Evolutionary conservation across 2,329 filamentous ascomycete genomes (phyloP), one percentile per base, ranked within the genome.

Genomic region (Pseudocercospora eumusae): DNA sequence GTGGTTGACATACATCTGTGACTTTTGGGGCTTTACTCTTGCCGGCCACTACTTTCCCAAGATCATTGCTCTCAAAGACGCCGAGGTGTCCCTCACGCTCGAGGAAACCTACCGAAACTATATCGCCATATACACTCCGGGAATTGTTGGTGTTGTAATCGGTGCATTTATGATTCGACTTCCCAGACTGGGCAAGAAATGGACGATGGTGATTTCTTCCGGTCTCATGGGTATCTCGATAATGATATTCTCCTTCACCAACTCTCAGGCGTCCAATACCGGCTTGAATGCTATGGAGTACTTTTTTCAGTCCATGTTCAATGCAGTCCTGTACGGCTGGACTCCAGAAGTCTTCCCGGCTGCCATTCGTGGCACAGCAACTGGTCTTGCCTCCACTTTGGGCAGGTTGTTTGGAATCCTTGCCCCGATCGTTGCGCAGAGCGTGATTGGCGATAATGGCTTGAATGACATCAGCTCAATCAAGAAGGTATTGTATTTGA

Each of bases 381-480:
- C 81, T 65, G 84, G 85, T 0, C 61, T 86, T 11, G 83, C 84
- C 2, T 83, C 82, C 61, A 86, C 85, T 67, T 85, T 82, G 82
- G 84, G 85, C 0, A 72, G 84, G 2, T 55, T 86, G 28, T 84
- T 84, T 64, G 81, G 82, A 8, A 86, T 87, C 45, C 78, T 86
- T 13, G 83, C 82, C 42, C 84, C 84, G 0, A 68, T 86, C 36
- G 83, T 84, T 59, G 83, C 82, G 2, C 80, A 84, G 65, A 74
- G 80, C 15, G 70, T 74, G 7, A 44, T 74, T n/a, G 68, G 69
- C 0, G 49, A 63, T 13, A 36, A 56, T n/a, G 66, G 66, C 1
- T 33, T 61, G 21, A 64, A 64, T 21, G 56, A 65, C 42, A 45
- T 67, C 44, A 64, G 78, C 36, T 70, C 81, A 5, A 49, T 64